Evolutionary conservation across 1,284 basidiomycete genomes (phyloP).

Genomic region (Uromyces viciae-fabae): DNA sequence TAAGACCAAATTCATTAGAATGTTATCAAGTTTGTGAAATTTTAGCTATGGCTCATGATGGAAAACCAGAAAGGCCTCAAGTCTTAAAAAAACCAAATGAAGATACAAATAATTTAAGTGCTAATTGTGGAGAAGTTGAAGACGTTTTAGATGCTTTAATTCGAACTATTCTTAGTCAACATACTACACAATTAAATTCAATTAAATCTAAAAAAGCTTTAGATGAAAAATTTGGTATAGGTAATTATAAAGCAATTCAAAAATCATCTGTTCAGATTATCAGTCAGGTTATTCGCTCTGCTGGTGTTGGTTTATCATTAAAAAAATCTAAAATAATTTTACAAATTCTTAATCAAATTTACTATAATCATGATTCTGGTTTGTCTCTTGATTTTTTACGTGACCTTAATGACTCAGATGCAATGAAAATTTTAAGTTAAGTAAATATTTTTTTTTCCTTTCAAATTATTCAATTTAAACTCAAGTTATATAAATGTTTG

Average conservation of each 20-base stretch:
- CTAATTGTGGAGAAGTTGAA: constrained; percentile 48
- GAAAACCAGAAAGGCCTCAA: constrained; percentile 23
- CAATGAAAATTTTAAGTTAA: constrained; percentile 61
- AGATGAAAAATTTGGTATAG: constrained; percentile 63
- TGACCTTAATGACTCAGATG: constrained; percentile 60
- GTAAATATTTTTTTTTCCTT: constrained; percentile 47
- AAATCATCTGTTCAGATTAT: constrained; percentile 60
- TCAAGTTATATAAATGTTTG: neutral
- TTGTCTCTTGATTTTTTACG: constrained; percentile 53
- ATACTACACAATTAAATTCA: constrained; percentile 66
- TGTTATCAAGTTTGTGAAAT: constrained; percentile 51
- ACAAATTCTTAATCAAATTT: constrained; percentile 46
- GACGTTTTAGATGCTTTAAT: constrained; percentile 70
- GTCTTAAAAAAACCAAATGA: neutral
- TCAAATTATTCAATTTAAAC: neutral
- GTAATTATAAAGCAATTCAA: constrained; percentile 65
- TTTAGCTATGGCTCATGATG: constrained; percentile 50
- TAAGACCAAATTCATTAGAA: constrained; percentile 50
- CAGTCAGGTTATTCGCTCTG: constrained; percentile 62
- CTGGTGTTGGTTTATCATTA: constrained; percentile 67
- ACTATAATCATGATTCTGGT: constrained; percentile 46
- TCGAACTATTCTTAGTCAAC: constrained; percentile 69
- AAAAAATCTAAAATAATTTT: constrained; percentile 68
- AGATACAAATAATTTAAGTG: constrained; percentile 49
- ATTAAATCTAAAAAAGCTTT: constrained; percentile 64